Percentiles rank a stretch among this genome's conserved stretches.
phyloP scores from a whole-genome alignment of 2,329 filamentous ascomycete genomes.

The Cercospora sesami region DNA sequence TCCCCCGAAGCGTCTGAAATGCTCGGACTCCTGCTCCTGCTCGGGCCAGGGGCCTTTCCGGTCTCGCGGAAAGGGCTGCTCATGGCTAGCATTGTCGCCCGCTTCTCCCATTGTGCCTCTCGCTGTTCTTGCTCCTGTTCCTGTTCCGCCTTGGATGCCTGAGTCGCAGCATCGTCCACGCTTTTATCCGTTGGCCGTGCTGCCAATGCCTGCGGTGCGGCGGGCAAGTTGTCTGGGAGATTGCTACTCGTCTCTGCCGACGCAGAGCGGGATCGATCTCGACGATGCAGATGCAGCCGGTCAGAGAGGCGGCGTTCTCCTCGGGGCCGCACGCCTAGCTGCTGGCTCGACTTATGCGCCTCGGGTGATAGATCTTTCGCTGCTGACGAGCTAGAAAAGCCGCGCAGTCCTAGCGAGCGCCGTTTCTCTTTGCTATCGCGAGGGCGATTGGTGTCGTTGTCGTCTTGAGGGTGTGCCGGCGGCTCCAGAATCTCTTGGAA shows the following conservation, averaged over 20 bases:
- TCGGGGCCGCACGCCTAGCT: slow-evolving; percentile 34
- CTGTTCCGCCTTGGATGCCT: slow-evolving; percentile 32
- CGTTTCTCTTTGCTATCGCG: slow-evolving; percentile 26
- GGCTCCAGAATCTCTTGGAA: slow-evolving; percentile 77
- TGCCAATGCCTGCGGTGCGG: slow-evolving; percentile 67
- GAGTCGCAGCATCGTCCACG: background rate
- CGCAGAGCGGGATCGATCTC: slow-evolving; percentile 47
- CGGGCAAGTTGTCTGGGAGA: slow-evolving; percentile 77
- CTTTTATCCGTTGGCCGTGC: slow-evolving; percentile 41
- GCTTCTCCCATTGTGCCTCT: slow-evolving; percentile 85
- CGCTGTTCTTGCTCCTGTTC: slow-evolving; percentile 53
- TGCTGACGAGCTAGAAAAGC: slow-evolving; percentile 35
- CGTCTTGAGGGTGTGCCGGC: slow-evolving; percentile 54
- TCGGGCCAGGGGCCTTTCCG: background rate
- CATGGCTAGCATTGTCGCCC: slow-evolving; percentile 82
- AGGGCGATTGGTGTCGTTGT: slow-evolving; percentile 28
- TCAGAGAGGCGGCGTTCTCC: slow-evolving; percentile 60
- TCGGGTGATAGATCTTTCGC: slow-evolving; percentile 28
- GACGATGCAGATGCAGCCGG: slow-evolving; percentile 66
- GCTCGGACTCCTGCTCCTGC: slow-evolving; percentile 38
- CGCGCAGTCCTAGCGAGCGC: slow-evolving; percentile 40
- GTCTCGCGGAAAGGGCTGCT: slow-evolving; percentile 46
- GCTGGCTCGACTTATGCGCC: slow-evolving; percentile 16
- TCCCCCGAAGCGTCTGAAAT: slow-evolving; percentile 44
- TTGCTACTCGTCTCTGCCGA: slow-evolving; percentile 64